phyloP scores from a whole-genome alignment of 495 filamentous ascomycete species.

The Talaromyces wortmannii region DNA sequence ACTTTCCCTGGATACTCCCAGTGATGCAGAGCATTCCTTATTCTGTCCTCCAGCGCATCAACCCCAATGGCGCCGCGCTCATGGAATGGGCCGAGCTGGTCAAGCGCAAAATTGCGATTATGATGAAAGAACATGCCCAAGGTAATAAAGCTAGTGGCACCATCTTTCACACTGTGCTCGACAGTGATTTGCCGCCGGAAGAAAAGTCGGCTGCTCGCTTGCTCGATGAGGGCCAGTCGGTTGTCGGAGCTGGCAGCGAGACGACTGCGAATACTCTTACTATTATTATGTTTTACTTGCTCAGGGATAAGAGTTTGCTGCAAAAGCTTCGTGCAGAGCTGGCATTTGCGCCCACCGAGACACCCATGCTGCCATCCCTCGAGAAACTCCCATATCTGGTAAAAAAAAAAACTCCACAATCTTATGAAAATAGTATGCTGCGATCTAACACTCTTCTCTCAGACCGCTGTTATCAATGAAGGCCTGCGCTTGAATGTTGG shows the following conservation, averaged over 20 bases:
- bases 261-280: constrained; percentile 24
- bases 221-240: constrained; percentile 21
- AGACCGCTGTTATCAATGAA: constrained; percentile 31
- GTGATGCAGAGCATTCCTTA: constrained; percentile 10
- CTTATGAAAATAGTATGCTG: not conserved
- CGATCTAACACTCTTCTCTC: not conserved
- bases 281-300: constrained; percentile 19
- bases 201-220: constrained; percentile 17
- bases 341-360: constrained; percentile 5
- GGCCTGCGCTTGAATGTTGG: constrained; percentile 27
- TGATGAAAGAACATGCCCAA: not conserved
- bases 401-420: not conserved
- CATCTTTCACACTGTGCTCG: constrained; percentile 20
- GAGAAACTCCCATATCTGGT: constrained; percentile 13
- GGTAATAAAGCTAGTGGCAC: constrained; percentile 7
- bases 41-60: not conserved
- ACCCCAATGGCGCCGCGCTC: not conserved
- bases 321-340: constrained; percentile 22
- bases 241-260: constrained; percentile 27
- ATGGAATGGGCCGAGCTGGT: constrained; percentile 7
- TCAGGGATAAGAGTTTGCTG: constrained; percentile 11
- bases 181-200: constrained; percentile 15
- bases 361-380: constrained; percentile 1
- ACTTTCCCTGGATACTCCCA: constrained; percentile 17
- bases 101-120: constrained; percentile 7